A percentile compares a stretch with the other conserved stretches of the same genome.
Evolutionary conservation across 129 eudicot species (phyloP).

Genomic region (Tagetes erecta): DNA sequence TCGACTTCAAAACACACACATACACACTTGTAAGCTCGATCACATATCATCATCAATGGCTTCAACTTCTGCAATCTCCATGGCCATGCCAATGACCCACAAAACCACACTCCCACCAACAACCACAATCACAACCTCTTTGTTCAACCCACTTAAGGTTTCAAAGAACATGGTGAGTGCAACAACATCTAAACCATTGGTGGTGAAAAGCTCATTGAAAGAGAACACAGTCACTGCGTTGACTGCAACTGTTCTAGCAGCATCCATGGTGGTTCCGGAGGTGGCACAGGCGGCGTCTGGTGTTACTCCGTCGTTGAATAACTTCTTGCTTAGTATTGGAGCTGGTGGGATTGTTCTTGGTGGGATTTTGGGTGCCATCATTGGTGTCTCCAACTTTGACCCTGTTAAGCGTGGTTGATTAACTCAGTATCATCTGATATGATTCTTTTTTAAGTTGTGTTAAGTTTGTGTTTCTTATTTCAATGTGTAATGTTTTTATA

Average conservation of each 20-base stretch:
- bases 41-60: background rate
- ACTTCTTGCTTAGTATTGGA: constrained; percentile 80
- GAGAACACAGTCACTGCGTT: constrained; percentile 73
- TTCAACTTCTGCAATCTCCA: background rate
- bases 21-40: too few relatives aligned
- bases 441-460: too few relatives aligned
- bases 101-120: constrained; percentile 31
- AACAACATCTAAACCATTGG: constrained; percentile 6
- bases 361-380: constrained; percentile 56
- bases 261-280: constrained; percentile 80
- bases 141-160: constrained; percentile 45
- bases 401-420: constrained; percentile 63
- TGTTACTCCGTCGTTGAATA: constrained; percentile 74
- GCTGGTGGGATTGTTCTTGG: constrained; percentile 74
- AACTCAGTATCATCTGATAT: too few relatives aligned
- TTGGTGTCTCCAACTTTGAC: constrained; percentile 81
- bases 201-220: constrained; percentile 65
- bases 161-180: background rate
- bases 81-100: constrained; percentile 21
- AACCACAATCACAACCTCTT: constrained; percentile 15
- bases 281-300: constrained; percentile 80
- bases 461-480: too few relatives aligned
- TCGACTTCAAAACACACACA: background rate
- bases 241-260: constrained; percentile 80
- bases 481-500: too few relatives aligned